phyloP scores from a whole-genome alignment of 768 basidiomycete species.

The Russula compacta region DNA sequence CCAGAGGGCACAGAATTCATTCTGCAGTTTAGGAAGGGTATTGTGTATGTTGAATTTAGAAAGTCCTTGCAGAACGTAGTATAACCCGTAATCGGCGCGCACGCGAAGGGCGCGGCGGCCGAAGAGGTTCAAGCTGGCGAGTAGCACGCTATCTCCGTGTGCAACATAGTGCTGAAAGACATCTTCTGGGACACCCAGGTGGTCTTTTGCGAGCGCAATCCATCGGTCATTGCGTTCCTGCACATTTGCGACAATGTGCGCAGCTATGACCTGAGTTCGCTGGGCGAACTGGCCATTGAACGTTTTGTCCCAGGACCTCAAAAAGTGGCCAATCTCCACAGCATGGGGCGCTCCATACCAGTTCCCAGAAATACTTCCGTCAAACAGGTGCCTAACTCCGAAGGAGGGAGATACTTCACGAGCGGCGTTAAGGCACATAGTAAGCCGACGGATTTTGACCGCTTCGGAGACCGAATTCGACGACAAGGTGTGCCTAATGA shows the following conservation, averaged over 20 bases:
- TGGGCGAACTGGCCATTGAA: too few species aligned
- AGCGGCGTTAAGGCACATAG: neutral
- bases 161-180: neutral
- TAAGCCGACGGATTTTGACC: neutral
- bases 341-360: too few species aligned
- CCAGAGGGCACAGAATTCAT: neutral
- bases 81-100: too few species aligned
- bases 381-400: too few species aligned
- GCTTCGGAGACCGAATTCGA: neutral
- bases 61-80: neutral
- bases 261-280: neutral
- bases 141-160: neutral
- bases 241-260: neutral
- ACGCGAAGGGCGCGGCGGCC: too few species aligned
- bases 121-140: neutral
- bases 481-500: neutral
- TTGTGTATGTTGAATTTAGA: neutral
- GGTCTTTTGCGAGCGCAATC: neutral
- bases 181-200: too few species aligned
- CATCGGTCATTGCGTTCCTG: neutral
- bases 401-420: too few species aligned
- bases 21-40: neutral
- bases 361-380: too few species aligned
- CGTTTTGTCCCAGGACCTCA: too few species aligned
- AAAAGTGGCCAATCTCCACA: too few species aligned